Conservation (phyloP, 805 yeast species). For the Torulaspora franciscae region DNA sequence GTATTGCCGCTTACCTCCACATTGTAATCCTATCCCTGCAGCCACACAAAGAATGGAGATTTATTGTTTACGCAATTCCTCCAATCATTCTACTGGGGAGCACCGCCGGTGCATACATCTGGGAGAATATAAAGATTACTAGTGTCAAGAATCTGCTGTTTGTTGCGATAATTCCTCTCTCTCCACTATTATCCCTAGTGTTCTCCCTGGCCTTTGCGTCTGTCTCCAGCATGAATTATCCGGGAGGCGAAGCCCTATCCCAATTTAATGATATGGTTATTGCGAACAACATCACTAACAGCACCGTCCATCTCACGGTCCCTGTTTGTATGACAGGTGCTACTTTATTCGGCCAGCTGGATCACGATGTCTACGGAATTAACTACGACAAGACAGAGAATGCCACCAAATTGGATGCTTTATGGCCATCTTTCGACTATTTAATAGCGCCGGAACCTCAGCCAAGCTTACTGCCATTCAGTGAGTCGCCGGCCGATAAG, state of each 20-base stretch:
- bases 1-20: constrained; percentile 49
- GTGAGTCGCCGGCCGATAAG: constrained; percentile 23
- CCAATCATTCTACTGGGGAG: constrained; percentile 61
- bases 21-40: constrained; percentile 67
- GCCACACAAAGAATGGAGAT: constrained; percentile 94
- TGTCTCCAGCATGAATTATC: constrained; percentile 72
- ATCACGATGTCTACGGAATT: constrained; percentile 32
- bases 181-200: constrained; percentile 36
- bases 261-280: constrained; percentile 45
- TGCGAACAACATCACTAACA: constrained; percentile 23
- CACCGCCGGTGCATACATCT: constrained; percentile 45
- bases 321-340: constrained; percentile 86
- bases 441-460: constrained; percentile 39
- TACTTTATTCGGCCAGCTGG: constrained; percentile 65
- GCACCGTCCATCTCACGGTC: constrained; percentile 66
- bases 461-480: constrained; percentile 17
- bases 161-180: constrained; percentile 31
- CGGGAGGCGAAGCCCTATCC: constrained; percentile 76
- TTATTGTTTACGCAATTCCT: constrained; percentile 73
- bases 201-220: constrained; percentile 50
- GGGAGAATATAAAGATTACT: constrained; percentile 33
- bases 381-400: constrained; percentile 76
- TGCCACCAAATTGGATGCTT: constrained; percentile 30
- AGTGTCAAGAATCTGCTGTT: constrained; percentile 26
- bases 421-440: constrained; percentile 50